Percentiles rank a stretch among this genome's conserved stretches.
phyloP scores from a whole-genome alignment of 2,329 filamentous ascomycete genomes.

The Aspergillus nomiae region DNA sequence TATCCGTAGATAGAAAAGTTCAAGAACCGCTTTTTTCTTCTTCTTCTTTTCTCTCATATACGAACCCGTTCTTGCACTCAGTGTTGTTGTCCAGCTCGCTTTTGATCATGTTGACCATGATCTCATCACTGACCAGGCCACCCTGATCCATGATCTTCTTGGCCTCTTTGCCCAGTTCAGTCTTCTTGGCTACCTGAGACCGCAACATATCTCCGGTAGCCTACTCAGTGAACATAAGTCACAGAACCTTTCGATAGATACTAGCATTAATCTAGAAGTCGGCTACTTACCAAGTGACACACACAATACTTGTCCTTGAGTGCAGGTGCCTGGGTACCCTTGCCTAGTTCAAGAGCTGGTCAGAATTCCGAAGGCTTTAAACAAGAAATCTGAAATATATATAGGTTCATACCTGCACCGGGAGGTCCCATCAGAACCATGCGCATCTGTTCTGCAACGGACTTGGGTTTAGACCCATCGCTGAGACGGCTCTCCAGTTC shows the following conservation, averaged over 20 bases:
- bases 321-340: conserved; percentile 96
- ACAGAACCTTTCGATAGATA: background rate
- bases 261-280: background rate
- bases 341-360: conserved; percentile 62
- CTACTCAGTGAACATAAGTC: conserved; percentile 49
- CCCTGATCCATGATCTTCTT: conserved; percentile 99
- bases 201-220: conserved; percentile 99
- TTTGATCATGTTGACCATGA: conserved; percentile 99
- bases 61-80: conserved; percentile 95
- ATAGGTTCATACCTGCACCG: conserved; percentile 72
- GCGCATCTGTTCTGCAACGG: conserved; percentile 69
- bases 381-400: background rate
- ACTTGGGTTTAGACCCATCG: conserved; percentile 51
- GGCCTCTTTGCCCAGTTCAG: conserved; percentile 85
- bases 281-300: conserved; percentile 81
- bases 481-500: conserved; percentile 75
- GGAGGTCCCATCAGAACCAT: conserved; percentile 98
- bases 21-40: background rate
- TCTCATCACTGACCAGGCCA: conserved; percentile 96
- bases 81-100: conserved; percentile 89
- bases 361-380: conserved; percentile 12
- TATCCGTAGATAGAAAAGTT: conserved; percentile 17
- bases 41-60: conserved; percentile 3
- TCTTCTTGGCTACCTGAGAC: conserved; percentile 98
- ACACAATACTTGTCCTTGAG: conserved; percentile 98